phyloP scores from a whole-genome alignment of 2,329 filamentous ascomycete genomes.

The Tricladium varicosporioides region DNA sequence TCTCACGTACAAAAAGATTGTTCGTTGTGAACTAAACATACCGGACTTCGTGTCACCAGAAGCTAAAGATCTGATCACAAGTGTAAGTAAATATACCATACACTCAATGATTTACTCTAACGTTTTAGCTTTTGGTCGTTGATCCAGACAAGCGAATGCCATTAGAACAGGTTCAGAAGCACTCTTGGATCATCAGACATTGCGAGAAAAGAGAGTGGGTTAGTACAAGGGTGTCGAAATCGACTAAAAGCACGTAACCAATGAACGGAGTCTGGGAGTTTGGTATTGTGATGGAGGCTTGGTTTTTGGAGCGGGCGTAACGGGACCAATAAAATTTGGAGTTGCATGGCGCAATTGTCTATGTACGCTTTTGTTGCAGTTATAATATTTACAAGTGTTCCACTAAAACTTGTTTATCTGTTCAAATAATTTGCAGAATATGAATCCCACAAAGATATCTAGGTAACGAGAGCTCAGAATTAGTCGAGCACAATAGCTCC shows the following conservation, averaged over 20 bases:
- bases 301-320: too few relatives aligned
- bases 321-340: too few relatives aligned
- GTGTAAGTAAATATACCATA: constrained; percentile 48
- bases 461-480: too few relatives aligned
- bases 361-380: too few relatives aligned
- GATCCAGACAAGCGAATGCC: constrained; percentile 88
- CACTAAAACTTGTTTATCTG: too few relatives aligned
- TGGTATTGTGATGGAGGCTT: too few relatives aligned
- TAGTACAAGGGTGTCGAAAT: constrained; percentile 1
- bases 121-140: constrained; percentile 70
- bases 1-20: constrained; percentile 87
- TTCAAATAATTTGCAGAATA: too few relatives aligned
- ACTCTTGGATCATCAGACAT: constrained; percentile 95
- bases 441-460: too few relatives aligned
- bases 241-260: not conserved
- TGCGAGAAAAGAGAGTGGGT: constrained; percentile 44
- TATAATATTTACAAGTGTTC: too few relatives aligned
- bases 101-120: constrained; percentile 15
- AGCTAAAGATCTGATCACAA: constrained; percentile 85
- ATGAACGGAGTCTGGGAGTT: too few relatives aligned
- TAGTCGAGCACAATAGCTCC: too few relatives aligned
- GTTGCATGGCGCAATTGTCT: too few relatives aligned
- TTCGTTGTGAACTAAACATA: constrained; percentile 81
- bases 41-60: constrained; percentile 84
- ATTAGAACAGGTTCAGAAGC: constrained; percentile 78